These are phyloP conservation scores for Fremontodendron californicum DNA, from an alignment of 345 rosid genomes.

Conservation along the genomic window DNA sequence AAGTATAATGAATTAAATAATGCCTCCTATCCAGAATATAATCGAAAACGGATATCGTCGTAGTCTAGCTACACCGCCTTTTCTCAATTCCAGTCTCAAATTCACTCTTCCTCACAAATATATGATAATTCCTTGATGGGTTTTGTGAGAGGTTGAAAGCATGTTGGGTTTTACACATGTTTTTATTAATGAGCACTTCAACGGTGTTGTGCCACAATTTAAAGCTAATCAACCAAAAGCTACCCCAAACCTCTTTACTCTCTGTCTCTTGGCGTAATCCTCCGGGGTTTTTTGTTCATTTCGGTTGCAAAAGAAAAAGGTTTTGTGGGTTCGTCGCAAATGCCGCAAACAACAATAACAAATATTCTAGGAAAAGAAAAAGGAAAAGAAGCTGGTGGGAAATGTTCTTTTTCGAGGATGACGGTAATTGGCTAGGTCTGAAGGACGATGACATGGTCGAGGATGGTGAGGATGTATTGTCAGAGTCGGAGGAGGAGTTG, in stretches of 20 bases:
- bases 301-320: slow-evolving; percentile 24
- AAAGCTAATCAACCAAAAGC: slow-evolving; percentile 32
- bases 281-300: slow-evolving; percentile 20
- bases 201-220: slow-evolving; percentile 44
- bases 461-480: slow-evolving; percentile 33
- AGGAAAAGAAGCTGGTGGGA: slow-evolving; percentile 78
- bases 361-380: slow-evolving; percentile 25
- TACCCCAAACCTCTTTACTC: background rate
- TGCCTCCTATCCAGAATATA: no score
- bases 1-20: no score
- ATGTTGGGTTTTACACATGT: slow-evolving; percentile 46
- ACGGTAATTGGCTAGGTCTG: slow-evolving; percentile 85
- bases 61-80: background rate
- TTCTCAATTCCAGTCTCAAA: background rate
- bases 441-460: slow-evolving; percentile 54
- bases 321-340: slow-evolving; percentile 42
- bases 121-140: background rate
- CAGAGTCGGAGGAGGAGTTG: slow-evolving; percentile 38
- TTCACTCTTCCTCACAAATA: background rate
- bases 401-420: slow-evolving; percentile 70
- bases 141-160: slow-evolving; percentile 20
- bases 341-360: slow-evolving; percentile 33
- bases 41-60: background rate
- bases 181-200: slow-evolving; percentile 65
- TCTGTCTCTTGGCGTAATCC: slow-evolving; percentile 15